Conservation (phyloP, 2,329 filamentous ascomycete genomes). For the Pestalotiopsis fici region DNA sequence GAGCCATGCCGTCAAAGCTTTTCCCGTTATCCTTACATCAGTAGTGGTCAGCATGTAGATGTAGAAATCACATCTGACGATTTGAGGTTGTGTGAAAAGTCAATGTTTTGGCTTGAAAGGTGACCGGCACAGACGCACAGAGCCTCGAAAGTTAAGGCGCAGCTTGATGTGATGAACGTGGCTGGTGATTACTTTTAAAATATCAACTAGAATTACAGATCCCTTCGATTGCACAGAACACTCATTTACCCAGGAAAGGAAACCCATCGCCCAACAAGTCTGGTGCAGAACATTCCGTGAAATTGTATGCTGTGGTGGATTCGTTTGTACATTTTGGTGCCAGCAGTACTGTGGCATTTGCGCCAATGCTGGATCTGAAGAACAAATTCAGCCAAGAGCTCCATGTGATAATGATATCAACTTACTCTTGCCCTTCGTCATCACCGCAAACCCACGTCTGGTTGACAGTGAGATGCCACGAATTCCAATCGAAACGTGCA, state of each 20-base stretch:
- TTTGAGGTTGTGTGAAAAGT: neutral
- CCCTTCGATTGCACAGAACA: neutral
- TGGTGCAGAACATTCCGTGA: neutral
- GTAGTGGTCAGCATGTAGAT: constrained; percentile 33
- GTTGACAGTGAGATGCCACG: constrained; percentile 22
- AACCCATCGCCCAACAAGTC: neutral
- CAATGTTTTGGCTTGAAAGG: neutral
- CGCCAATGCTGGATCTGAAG: neutral
- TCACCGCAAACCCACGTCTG: constrained; percentile 23
- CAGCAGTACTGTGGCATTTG: neutral
- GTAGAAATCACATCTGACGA: neutral
- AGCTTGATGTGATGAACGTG: too few species aligned
- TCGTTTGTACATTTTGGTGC: neutral
- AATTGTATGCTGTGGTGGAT: neutral
- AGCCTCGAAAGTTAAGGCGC: too few species aligned
- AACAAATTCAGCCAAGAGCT: neutral
- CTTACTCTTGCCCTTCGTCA: neutral
- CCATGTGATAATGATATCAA: neutral
- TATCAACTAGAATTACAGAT: neutral
- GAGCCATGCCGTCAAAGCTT: too few species aligned
- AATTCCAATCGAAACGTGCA: constrained; percentile 19
- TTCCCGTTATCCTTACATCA: too few species aligned
- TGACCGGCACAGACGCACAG: neutral
- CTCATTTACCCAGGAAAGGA: neutral
- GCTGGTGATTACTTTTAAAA: neutral